These are phyloP conservation scores for Crucihimalaya himalaica DNA, from an alignment of 345 rosid species.

Conservation along the genomic window DNA sequence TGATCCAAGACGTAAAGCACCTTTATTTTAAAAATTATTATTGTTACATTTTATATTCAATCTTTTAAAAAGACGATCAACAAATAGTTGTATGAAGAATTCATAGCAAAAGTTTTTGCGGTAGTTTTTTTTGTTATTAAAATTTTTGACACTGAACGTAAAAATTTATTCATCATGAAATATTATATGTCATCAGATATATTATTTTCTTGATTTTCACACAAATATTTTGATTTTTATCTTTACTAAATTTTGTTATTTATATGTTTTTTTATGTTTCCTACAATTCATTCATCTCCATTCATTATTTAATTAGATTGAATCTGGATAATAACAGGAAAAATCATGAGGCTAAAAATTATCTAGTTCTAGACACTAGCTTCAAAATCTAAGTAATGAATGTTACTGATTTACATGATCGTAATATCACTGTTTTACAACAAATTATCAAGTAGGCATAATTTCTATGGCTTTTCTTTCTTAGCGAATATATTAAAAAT, in stretches of 20 bases:
- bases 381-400: neutral
- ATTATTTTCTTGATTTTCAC: no score
- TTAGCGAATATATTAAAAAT: neutral
- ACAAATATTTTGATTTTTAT: no score
- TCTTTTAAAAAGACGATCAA: neutral
- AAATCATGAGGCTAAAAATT: neutral
- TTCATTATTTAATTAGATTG: no score
- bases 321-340: no score
- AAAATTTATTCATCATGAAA: neutral
- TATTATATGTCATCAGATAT: neutral
- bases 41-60: neutral
- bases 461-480: neutral
- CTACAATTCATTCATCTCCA: no score
- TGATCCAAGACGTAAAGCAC: neutral
- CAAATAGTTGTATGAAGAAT: neutral
- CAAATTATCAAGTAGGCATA: conserved; percentile 18
- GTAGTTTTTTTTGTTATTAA: neutral
- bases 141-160: neutral
- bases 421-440: neutral
- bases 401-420: neutral
- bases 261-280: neutral
- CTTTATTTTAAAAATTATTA: neutral
- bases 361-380: neutral
- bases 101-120: neutral
- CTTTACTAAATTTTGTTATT: no score